Evolutionary conservation across 306 rosid species (phyloP).

Genomic region (Hippophae gyantsensis): DNA sequence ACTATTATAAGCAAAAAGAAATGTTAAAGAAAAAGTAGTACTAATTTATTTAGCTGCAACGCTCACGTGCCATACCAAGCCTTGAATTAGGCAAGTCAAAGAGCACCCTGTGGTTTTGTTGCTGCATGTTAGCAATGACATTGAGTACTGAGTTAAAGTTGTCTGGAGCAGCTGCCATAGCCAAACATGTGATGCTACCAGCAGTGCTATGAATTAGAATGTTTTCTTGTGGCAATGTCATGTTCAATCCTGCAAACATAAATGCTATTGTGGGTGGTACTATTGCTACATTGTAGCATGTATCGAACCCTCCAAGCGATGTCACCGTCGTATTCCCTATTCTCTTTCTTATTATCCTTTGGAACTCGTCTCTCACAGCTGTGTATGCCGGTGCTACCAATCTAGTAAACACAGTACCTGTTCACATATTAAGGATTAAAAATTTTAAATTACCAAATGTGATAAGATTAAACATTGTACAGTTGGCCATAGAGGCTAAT

Average conservation of each 20-base stretch:
- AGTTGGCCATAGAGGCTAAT: too few species aligned
- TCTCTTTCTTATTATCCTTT: conserved; percentile 23
- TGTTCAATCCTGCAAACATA: conserved; percentile 79
- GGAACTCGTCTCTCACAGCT: conserved; percentile 65
- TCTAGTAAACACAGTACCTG: conserved; percentile 86
- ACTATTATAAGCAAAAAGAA: too few species aligned
- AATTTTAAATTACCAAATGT: too few species aligned
- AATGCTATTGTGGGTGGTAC: conserved; percentile 61
- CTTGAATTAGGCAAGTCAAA: conserved; percentile 77
- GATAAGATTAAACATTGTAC: too few species aligned
- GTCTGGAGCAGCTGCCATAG: conserved; percentile 75
- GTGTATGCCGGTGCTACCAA: conserved; percentile 60
- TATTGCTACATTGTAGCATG: conserved; percentile 64
- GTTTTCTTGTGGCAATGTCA: conserved; percentile 75
- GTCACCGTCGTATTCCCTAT: conserved; percentile 35
- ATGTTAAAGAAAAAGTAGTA: too few species aligned
- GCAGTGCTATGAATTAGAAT: conserved; percentile 61
- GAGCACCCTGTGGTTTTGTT: conserved; percentile 79
- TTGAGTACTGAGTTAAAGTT: conserved; percentile 84
- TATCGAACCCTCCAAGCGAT: conserved; percentile 81
- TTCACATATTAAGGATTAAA: background rate
- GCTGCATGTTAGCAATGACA: conserved; percentile 92
- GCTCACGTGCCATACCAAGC: conserved; percentile 75
- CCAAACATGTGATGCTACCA: conserved; percentile 60
- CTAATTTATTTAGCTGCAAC: conserved; percentile 35